Conservation (phyloP, 78 protist genomes). For the Pigoraptor vietnamica region DNA sequence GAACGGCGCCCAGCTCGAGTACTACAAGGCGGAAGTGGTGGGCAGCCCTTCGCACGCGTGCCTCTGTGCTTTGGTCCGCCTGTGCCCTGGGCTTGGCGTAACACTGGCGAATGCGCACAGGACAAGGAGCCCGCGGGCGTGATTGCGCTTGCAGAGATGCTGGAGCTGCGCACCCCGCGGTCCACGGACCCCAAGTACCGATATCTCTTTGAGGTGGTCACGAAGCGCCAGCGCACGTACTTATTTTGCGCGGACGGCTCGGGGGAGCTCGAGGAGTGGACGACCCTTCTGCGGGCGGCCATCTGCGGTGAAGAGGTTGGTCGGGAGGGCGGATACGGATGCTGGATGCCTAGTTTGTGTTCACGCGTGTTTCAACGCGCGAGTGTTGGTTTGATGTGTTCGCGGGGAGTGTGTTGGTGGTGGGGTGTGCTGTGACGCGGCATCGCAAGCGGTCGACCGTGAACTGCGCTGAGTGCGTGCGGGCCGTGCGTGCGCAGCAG, state of each 20-base stretch:
- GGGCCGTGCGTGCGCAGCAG: background rate
- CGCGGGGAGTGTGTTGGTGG: too few relatives aligned
- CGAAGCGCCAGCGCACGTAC: background rate
- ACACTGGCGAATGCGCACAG: background rate
- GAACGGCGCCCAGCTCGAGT: background rate
- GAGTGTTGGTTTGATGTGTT: too few relatives aligned
- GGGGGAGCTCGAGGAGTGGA: background rate
- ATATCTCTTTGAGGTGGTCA: background rate
- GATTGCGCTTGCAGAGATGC: background rate
- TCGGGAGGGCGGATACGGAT: background rate
- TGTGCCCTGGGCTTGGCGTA: background rate
- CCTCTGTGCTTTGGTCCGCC: background rate
- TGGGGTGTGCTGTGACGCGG: too few relatives aligned
- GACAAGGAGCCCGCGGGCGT: conserved; percentile 3
- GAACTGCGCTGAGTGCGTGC: background rate
- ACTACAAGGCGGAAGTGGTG: background rate
- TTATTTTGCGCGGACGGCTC: background rate
- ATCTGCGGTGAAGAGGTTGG: background rate
- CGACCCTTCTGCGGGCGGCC: background rate
- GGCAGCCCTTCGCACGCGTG: background rate
- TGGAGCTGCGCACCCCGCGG: background rate
- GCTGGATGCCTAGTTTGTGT: too few relatives aligned
- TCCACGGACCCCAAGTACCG: background rate
- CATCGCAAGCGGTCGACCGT: too few relatives aligned
- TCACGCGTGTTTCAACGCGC: too few relatives aligned